A percentile compares a stretch with the other conserved stretches of the same genome.
These are phyloP conservation scores for Coprinopsis sp. DNA, from an alignment of 768 basidiomycete species.

Conservation along the genomic window DNA sequence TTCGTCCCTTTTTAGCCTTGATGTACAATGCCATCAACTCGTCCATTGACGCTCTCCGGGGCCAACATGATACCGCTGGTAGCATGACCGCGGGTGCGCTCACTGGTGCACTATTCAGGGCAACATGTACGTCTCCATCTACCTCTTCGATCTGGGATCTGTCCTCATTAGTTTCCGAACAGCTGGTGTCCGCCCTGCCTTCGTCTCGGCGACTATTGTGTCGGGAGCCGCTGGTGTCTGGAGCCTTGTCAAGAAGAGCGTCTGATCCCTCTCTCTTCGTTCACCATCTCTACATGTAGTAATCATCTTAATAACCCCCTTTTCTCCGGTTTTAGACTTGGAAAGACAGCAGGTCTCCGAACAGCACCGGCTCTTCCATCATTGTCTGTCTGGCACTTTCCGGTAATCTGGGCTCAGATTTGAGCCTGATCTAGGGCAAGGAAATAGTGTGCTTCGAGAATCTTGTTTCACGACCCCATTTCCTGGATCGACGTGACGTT, in stretches of 20 bases:
- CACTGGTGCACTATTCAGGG: conserved; percentile 90
- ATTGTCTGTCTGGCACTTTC: conserved; percentile 26
- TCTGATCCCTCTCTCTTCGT: conserved; percentile 45
- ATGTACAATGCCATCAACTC: conserved; percentile 97
- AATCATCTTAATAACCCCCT: conserved; percentile 47
- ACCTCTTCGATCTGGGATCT: conserved; percentile 25
- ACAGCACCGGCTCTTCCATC: conserved; percentile 27
- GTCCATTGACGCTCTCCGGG: conserved; percentile 81
- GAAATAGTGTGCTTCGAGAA: conserved; percentile 48
- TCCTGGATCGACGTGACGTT: conserved; percentile 19
- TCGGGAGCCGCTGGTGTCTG: conserved; percentile 88
- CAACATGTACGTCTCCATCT: conserved; percentile 68
- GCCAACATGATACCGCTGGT: conserved; percentile 87
- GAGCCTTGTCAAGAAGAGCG: conserved; percentile 90
- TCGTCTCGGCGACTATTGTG: conserved; percentile 85
- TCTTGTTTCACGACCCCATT: conserved; percentile 32
- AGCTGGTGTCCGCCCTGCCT: conserved; percentile 91
- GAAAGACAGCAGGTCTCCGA: conserved; percentile 36
- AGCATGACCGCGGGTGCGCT: conserved; percentile 90
- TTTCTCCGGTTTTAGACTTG: conserved; percentile 41
- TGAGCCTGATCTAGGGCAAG: conserved; percentile 36
- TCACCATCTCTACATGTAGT: conserved; percentile 37
- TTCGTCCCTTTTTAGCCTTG: conserved; percentile 63
- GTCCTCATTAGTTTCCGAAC: conserved; percentile 22
- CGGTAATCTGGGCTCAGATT: conserved; percentile 39